These are phyloP conservation scores for Yueomyces sp. DNA, from an alignment of 805 yeast genomes.

Conservation along the genomic window DNA sequence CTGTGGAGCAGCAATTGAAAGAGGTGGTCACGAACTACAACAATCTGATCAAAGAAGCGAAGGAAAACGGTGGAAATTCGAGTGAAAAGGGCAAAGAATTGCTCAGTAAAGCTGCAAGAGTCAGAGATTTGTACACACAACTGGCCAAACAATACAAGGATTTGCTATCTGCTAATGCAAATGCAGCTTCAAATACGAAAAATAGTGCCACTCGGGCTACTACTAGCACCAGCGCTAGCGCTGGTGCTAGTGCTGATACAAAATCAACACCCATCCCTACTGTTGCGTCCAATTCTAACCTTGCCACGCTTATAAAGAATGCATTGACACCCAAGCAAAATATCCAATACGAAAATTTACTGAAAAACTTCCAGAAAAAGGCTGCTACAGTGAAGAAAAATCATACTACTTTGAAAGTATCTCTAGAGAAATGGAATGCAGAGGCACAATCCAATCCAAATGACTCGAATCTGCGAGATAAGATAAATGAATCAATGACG, in stretches of 20 bases:
- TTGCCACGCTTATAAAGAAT: conserved; percentile 18
- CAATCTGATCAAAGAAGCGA: conserved; percentile 47
- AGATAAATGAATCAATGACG: conserved; percentile 14
- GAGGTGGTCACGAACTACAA: conserved; percentile 48
- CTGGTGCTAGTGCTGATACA: conserved; percentile 4
- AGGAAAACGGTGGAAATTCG: conserved; percentile 40
- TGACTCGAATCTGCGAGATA: conserved; percentile 11
- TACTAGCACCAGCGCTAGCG: conserved; percentile 1
- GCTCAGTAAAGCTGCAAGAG: conserved; percentile 46
- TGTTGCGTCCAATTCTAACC: conserved; percentile 1
- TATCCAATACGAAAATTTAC: conserved; percentile 17
- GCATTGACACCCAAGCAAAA: conserved; percentile 20
- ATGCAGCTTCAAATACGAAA: conserved; percentile 4
- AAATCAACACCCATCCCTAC: not conserved
- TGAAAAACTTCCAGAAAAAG: conserved; percentile 16
- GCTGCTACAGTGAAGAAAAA: conserved; percentile 21
- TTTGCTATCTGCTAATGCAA: not conserved
- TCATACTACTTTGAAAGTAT: conserved; percentile 17
- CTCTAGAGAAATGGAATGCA: conserved; percentile 18
- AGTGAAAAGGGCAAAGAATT: conserved; percentile 53
- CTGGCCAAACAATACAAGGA: conserved; percentile 30
- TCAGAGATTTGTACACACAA: conserved; percentile 45
- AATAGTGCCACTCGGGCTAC: not conserved
- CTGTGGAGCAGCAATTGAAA: conserved; percentile 20
- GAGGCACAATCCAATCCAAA: conserved; percentile 17